Evolutionary conservation across 2,329 filamentous ascomycete genomes (phyloP), one percentile per base, ranked within the genome.

Genomic region (Curvularia sp.): DNA sequence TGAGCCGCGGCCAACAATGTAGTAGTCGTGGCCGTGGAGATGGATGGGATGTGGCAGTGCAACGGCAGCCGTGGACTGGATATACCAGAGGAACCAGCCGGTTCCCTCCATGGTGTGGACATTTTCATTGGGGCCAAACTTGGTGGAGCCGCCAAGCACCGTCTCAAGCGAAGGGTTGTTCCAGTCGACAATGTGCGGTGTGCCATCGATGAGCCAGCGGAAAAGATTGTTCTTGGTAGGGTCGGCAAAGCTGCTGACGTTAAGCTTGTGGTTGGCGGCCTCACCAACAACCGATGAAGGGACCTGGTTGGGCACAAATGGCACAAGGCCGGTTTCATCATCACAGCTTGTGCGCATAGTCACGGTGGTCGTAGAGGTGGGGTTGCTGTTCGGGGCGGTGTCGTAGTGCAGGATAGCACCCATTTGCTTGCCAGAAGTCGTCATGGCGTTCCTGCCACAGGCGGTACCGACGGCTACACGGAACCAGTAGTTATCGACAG

Each of bases 61-160:
- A 24, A 77, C 54, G 24, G 63, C 22, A 54, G 76, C 60, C 5
- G 71, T 75, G 4, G 72, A 71, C 55, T 83, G 80, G 48, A 84
- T 80, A 58, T 80, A 77, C 80, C 80, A 83, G 60, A 80, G 79
- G 30, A 79, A 81, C 81, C 80, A 82, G 12, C 63, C 64, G 15
- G 59, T 60, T 12, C 58, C 65, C 0, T 61, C 50, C 65, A 76
- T 72, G 39, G 67, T 66, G 41, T 70, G 66, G 28, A 77, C 62
- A 38, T 76, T 77, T 7, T 64, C 60, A 38, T 70, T 70, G 2
- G 60, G 53, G 22, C 65, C 63, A 26, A 72, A 74, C 52, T 64
- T 49, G 9, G 55, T 61, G n/a, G 61, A 62, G 12, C 67, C 69
- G 5, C 77, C 69, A 6, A 80, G 71, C 18, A 81, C 69, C 20